A percentile compares a stretch with the other conserved stretches of the same genome.
These are phyloP conservation scores for Cercospora nicotianae DNA, from an alignment of 2,329 filamentous ascomycete species.

Conservation along the genomic window DNA sequence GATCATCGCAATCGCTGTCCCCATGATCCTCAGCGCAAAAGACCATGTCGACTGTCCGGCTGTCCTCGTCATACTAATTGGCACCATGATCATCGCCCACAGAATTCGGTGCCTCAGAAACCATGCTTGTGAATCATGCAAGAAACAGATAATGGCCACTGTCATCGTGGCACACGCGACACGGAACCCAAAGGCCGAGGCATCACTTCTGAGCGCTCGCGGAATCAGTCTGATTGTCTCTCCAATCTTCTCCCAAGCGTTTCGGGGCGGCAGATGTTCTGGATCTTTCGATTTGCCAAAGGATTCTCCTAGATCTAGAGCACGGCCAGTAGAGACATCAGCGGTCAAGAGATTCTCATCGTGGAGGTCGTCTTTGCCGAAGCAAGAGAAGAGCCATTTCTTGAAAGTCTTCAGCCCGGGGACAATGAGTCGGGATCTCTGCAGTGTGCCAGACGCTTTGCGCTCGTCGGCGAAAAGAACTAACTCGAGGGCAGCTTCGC, in stretches of 20 bases:
- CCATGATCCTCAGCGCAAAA: conserved; percentile 62
- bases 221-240: conserved; percentile 60
- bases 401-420: conserved; percentile 62
- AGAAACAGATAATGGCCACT: conserved; percentile 65
- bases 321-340: conserved; percentile 55
- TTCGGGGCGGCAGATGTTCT: conserved; percentile 68
- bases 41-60: conserved; percentile 72
- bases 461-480: conserved; percentile 67
- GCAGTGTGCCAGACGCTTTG: conserved; percentile 63
- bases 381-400: conserved; percentile 63
- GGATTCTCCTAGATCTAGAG: conserved; percentile 65
- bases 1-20: conserved; percentile 65
- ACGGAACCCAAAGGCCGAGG: conserved; percentile 70
- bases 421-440: conserved; percentile 62
- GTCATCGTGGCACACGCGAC: conserved; percentile 71
- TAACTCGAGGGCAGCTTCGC: conserved; percentile 62
- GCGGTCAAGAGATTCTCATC: conserved; percentile 57
- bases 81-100: conserved; percentile 74
- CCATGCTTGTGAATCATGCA: conserved; percentile 63
- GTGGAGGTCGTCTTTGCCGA: conserved; percentile 55
- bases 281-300: conserved; percentile 66
- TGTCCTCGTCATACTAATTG: conserved; percentile 68
- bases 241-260: conserved; percentile 60
- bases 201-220: conserved; percentile 60
- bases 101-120: conserved; percentile 69